These are phyloP conservation scores for Conidiobolus incongruus DNA, from an alignment of 371 early-diverging fungal genomes.

Conservation along the genomic window DNA sequence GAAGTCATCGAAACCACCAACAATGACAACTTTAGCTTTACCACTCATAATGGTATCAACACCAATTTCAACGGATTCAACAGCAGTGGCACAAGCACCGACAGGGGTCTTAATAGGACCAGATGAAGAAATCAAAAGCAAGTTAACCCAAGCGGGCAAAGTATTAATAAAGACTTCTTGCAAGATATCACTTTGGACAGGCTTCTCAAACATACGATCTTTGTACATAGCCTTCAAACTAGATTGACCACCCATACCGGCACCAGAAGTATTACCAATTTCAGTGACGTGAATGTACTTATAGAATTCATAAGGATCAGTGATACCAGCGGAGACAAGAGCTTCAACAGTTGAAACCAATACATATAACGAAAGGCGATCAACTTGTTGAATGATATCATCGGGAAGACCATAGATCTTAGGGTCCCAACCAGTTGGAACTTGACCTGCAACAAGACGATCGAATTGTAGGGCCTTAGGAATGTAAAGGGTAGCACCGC, in stretches of 20 bases:
- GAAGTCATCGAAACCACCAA: constrained; percentile 87
- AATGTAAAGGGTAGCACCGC: constrained; percentile 71
- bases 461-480: constrained; percentile 90
- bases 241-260: constrained; percentile 68
- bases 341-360: constrained; percentile 87
- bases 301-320: constrained; percentile 95
- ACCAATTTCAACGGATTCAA: constrained; percentile 79
- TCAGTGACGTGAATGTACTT: constrained; percentile 87
- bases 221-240: constrained; percentile 60
- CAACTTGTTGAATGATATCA: constrained; percentile 81
- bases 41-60: constrained; percentile 76
- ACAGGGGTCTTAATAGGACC: constrained; percentile 95
- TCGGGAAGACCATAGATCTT: constrained; percentile 85
- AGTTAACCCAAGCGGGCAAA: constrained; percentile 93
- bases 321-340: constrained; percentile 73
- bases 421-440: constrained; percentile 90
- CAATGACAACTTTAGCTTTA: constrained; percentile 85
- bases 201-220: constrained; percentile 55
- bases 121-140: constrained; percentile 78
- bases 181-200: constrained; percentile 80
- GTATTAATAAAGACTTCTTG: constrained; percentile 93
- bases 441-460: constrained; percentile 85
- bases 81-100: constrained; percentile 87
- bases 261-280: constrained; percentile 79
- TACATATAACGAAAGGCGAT: constrained; percentile 68